phyloP scores from a whole-genome alignment of 495 filamentous ascomycete genomes.

The Penicillium canariense region DNA sequence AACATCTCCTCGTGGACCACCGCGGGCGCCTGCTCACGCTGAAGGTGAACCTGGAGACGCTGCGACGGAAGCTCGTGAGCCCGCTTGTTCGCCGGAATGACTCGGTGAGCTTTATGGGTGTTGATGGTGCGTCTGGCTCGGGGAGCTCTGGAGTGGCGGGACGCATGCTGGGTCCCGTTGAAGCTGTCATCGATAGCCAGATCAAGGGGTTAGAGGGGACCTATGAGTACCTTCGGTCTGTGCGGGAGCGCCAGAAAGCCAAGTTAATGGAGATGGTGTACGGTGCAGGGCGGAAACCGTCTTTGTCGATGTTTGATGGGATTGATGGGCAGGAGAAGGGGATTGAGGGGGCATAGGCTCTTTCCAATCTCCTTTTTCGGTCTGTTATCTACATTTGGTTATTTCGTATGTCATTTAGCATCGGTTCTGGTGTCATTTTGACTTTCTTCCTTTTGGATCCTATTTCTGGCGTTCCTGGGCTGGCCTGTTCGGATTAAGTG shows the following conservation, averaged over 20 bases:
- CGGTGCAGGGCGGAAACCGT: constrained; percentile 50
- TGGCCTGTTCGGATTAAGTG: neutral
- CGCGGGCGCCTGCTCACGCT: constrained; percentile 74
- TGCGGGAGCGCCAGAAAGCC: constrained; percentile 74
- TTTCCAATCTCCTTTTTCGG: neutral
- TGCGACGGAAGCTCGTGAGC: constrained; percentile 74
- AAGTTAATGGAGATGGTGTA: constrained; percentile 80
- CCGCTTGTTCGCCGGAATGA: constrained; percentile 72
- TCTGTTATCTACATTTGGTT: neutral
- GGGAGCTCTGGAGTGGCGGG: constrained; percentile 36
- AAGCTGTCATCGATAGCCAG: constrained; percentile 70
- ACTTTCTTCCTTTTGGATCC: neutral
- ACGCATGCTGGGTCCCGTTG: constrained; percentile 56
- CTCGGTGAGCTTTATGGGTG: constrained; percentile 42
- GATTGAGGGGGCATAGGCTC: constrained; percentile 3
- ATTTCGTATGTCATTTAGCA: constrained; percentile 5
- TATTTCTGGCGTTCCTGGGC: neutral
- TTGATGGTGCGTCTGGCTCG: constrained; percentile 23
- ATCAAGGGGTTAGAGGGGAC: constrained; percentile 77
- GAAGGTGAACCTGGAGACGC: constrained; percentile 74
- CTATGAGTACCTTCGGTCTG: constrained; percentile 67
- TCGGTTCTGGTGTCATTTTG: constrained; percentile 6
- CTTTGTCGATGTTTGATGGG: constrained; percentile 27
- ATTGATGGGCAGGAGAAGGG: constrained; percentile 19
- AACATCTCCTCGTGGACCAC: constrained; percentile 77